Percentiles rank a stretch among this genome's conserved stretches.
Conservation (phyloP, 2,329 filamentous ascomycete species). For the Fusarium bactridioides region DNA sequence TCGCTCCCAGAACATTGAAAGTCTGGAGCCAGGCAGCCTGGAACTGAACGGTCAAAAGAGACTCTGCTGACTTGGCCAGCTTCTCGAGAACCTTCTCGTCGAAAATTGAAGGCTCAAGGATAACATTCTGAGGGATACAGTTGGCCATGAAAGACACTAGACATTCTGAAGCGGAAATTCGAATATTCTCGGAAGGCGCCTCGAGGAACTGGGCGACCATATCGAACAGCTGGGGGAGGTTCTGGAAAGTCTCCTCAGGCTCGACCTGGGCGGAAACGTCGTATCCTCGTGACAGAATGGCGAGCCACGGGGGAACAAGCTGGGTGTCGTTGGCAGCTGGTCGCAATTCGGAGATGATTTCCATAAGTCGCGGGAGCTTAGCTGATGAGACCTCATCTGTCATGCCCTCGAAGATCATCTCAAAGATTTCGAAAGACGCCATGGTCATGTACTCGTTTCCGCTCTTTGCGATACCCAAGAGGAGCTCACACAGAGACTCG, state of each 20-base stretch:
- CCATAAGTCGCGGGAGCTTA: constrained; percentile 87
- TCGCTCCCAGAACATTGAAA: constrained; percentile 84
- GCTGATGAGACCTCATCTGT: constrained; percentile 84
- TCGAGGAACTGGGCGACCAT: constrained; percentile 83
- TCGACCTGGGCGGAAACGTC: constrained; percentile 90
- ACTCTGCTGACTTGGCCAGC: constrained; percentile 74
- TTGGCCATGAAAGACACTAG: constrained; percentile 92
- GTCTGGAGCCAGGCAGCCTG: constrained; percentile 95
- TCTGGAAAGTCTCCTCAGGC: constrained; percentile 90
- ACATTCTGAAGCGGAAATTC: constrained; percentile 93
- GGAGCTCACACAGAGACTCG: constrained; percentile 85
- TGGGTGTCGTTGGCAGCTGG: constrained; percentile 94
- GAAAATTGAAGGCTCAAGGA: constrained; percentile 88
- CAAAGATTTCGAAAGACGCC: constrained; percentile 96
- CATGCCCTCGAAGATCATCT: constrained; percentile 95
- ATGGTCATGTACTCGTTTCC: constrained; percentile 97
- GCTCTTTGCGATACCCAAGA: constrained; percentile 87
- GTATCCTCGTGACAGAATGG: constrained; percentile 91
- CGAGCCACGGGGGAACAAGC: constrained; percentile 94
- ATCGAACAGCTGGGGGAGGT: constrained; percentile 83
- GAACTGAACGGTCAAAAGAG: constrained; percentile 86
- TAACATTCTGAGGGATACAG: constrained; percentile 82
- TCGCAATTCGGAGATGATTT: constrained; percentile 90
- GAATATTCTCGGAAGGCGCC: constrained; percentile 90
- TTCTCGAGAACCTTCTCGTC: constrained; percentile 91